phyloP scores from a whole-genome alignment of 2,329 filamentous ascomycete genomes.

The Paecilomyces sp. region DNA sequence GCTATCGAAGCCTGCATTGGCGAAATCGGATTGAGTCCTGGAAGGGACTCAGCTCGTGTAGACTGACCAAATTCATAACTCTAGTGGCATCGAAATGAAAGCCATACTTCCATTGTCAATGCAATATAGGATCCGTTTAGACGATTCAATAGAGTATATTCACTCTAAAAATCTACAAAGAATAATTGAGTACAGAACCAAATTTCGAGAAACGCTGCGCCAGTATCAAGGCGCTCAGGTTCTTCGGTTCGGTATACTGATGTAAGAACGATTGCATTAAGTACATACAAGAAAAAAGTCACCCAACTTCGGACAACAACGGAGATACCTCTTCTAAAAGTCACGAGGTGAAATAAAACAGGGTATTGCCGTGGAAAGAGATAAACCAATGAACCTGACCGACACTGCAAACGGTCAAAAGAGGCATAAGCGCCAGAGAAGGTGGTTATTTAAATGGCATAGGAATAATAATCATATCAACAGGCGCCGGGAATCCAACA shows the following conservation, averaged over 20 bases:
- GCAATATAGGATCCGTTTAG: no score
- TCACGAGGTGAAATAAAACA: neutral
- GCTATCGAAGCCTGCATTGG: no score
- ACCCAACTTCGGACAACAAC: neutral
- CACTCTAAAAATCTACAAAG: no score
- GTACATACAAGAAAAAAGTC: neutral
- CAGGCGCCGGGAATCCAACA: slow-evolving; percentile 8
- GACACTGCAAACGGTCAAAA: slow-evolving; percentile 3
- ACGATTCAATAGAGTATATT: no score
- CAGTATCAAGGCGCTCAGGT: neutral
- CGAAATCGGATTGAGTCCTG: no score
- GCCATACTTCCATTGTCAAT: no score
- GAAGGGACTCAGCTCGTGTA: no score
- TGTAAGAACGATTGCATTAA: neutral
- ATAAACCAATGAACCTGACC: slow-evolving; percentile 7
- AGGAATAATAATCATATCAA: slow-evolving; percentile 4
- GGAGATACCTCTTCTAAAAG: neutral
- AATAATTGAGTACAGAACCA: neutral
- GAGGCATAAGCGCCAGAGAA: neutral
- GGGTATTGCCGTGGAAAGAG: neutral
- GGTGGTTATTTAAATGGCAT: slow-evolving; percentile 3
- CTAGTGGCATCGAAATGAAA: no score
- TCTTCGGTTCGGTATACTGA: neutral
- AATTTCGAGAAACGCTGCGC: neutral
- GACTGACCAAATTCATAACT: no score